Percentiles rank a stretch among this genome's conserved stretches.
Evolutionary conservation across 1,284 basidiomycete species (phyloP).

Genomic region (Trichosporon coremiiforme): DNA sequence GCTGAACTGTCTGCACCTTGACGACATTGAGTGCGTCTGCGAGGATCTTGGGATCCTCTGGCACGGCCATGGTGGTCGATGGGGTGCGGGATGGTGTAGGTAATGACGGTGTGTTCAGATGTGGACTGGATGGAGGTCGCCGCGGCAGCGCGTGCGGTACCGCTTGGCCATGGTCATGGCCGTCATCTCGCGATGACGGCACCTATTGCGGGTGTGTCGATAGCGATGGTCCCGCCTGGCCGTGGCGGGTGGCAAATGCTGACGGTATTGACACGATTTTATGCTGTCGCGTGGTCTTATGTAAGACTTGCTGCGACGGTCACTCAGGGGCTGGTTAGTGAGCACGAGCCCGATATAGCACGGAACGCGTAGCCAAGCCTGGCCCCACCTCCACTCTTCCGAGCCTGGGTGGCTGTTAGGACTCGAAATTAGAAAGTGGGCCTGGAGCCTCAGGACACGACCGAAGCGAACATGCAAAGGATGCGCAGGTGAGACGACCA

Average conservation of each 20-base stretch:
- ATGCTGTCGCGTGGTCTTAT: neutral
- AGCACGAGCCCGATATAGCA: neutral
- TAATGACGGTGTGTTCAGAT: constrained; percentile 1
- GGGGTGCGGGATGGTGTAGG: neutral
- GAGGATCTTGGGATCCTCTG: constrained; percentile 52
- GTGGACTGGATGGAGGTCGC: constrained; percentile 13
- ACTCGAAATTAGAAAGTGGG: constrained; percentile 2
- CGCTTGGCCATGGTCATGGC: constrained; percentile 10
- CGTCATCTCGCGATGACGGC: constrained; percentile 17
- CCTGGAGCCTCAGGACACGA: neutral
- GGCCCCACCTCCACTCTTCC: constrained; percentile 1
- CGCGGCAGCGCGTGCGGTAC: neutral
- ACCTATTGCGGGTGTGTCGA: neutral
- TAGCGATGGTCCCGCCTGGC: neutral
- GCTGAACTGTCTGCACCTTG: constrained; percentile 89
- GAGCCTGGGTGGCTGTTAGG: no score
- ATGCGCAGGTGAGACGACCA: neutral
- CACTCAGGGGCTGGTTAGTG: neutral
- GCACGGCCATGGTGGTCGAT: constrained; percentile 27
- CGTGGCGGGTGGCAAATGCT: neutral
- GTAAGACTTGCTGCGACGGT: neutral
- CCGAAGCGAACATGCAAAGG: neutral
- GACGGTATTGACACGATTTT: neutral
- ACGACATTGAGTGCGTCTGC: constrained; percentile 63
- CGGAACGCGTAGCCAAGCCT: neutral